Evolutionary conservation across 257 asterid species (phyloP), one percentile per base, ranked within the genome.

Genomic region (Oldenlandia corymbosa): DNA sequence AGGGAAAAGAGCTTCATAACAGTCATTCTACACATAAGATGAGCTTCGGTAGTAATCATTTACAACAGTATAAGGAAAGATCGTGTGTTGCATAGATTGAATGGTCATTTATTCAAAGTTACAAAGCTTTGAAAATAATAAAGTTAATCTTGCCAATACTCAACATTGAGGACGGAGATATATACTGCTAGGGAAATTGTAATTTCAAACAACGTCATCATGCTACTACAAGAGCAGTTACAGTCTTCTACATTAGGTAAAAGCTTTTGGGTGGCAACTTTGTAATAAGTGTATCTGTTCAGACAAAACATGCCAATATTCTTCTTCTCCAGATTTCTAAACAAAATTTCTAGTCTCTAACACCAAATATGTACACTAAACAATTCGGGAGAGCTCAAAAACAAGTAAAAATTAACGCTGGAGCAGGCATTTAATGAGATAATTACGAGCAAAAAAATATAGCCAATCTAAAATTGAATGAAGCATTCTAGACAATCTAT

Each of bases 111-210:
- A 16, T 34, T 68, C 34, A 28, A 49, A 53, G 43, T 30, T 30
- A 46, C 66, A 30, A n/a, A 10, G n/a, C 42, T 67, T 32, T 36
- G 72, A 58, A 27, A 42, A 10, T 10, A 47, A 16, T 58, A 14
- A 42, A 42, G 16, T 11, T 13, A 42, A n/a, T 42, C n/a, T 42
- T 42, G 2, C n/a, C n/a, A n/a, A n/a, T n/a, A n/a, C n/a, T n/a
- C n/a, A n/a, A n/a, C n/a, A n/a, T n/a, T n/a, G n/a, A n/a, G n/a
- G n/a, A n/a, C n/a, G n/a, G n/a, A n/a, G n/a, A n/a, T n/a, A n/a
- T n/a, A n/a, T n/a, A n/a, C n/a, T n/a, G n/a, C n/a, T n/a, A n/a
- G n/a, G n/a, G n/a, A n/a, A n/a, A n/a, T n/a, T 30, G 26, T 23
- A 20, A 12, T 11, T 17, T 31, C 8, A 60, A 43, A 14, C 34